A percentile compares a stretch with the other conserved stretches of the same genome.
phyloP scores from a whole-genome alignment of 169 alveolate genomes.

The Cyclospora cayetanensis region DNA sequence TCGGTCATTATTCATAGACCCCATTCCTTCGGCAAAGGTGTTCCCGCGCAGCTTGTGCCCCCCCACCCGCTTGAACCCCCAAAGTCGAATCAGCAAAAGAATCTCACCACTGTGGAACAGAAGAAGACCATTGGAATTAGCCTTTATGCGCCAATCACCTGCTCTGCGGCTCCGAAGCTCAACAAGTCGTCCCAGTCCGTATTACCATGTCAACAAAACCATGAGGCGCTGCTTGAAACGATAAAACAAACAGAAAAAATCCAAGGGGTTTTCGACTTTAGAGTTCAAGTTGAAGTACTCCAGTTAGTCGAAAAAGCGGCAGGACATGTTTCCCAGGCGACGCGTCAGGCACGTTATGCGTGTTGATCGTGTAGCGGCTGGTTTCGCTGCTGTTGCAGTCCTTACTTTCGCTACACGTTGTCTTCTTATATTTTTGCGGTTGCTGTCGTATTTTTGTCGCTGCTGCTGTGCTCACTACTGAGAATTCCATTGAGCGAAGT shows the following conservation, averaged over 20 bases:
- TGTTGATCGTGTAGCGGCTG: too few relatives aligned
- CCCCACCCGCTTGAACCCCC: slow-evolving; percentile 7
- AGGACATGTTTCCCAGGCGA: not conserved
- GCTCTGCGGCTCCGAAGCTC: slow-evolving; percentile 6
- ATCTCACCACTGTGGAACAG: not conserved
- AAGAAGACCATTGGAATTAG: not conserved
- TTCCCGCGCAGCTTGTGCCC: slow-evolving; percentile 19
- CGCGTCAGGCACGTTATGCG: not conserved
- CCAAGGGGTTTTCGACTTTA: not conserved
- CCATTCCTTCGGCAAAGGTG: not conserved
- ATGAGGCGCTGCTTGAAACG: not conserved
- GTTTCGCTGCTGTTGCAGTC: too few relatives aligned
- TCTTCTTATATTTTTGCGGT: too few relatives aligned
- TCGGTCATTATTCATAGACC: slow-evolving; percentile 27
- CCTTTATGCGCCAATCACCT: slow-evolving; percentile 11
- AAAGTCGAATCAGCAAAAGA: not conserved
- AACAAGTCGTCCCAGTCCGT: not conserved
- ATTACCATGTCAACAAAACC: not conserved
- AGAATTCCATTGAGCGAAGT: too few relatives aligned
- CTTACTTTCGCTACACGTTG: too few relatives aligned
- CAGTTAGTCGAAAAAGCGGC: not conserved
- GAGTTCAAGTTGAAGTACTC: not conserved
- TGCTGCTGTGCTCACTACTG: too few relatives aligned
- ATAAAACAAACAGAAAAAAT: not conserved
- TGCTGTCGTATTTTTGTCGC: too few relatives aligned